Evolutionary conservation across 129 eudicot genomes (phyloP).

Genomic region (Logfia minima): DNA sequence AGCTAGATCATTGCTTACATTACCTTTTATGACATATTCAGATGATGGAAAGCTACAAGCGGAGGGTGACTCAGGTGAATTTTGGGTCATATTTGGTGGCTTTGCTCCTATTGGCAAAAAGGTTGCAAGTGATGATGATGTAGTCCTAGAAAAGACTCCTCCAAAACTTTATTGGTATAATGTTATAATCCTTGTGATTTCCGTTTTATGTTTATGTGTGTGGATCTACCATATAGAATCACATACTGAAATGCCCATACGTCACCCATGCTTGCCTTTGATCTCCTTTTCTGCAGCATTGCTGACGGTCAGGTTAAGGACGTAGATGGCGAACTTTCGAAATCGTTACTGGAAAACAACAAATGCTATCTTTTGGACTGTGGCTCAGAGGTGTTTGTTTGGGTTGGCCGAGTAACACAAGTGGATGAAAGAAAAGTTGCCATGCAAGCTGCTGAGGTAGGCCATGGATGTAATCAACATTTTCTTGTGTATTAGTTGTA

Average conservation of each 20-base stretch:
- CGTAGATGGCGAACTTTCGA: conserved; percentile 86
- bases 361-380: conserved; percentile 91
- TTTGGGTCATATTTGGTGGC: conserved; percentile 98
- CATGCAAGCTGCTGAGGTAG: conserved; percentile 87
- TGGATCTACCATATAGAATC: neutral
- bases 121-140: conserved; percentile 86
- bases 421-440: conserved; percentile 94
- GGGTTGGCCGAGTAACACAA: conserved; percentile 98
- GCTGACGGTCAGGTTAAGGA: conserved; percentile 65
- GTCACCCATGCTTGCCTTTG: conserved; percentile 8
- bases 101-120: conserved; percentile 97
- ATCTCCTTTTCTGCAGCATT: conserved; percentile 52
- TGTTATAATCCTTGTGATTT: neutral
- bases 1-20: neutral
- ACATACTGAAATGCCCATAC: neutral
- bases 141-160: conserved; percentile 71
- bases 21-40: conserved; percentile 20
- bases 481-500: neutral
- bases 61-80: conserved; percentile 90
- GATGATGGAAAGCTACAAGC: conserved; percentile 97
- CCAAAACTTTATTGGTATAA: conserved; percentile 73
- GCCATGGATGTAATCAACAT: neutral
- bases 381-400: conserved; percentile 88
- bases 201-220: conserved; percentile 1
- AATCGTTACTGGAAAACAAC: conserved; percentile 78